Evolutionary conservation across 306 rosid genomes (phyloP).

Genomic region (Cucumis cinereus): DNA sequence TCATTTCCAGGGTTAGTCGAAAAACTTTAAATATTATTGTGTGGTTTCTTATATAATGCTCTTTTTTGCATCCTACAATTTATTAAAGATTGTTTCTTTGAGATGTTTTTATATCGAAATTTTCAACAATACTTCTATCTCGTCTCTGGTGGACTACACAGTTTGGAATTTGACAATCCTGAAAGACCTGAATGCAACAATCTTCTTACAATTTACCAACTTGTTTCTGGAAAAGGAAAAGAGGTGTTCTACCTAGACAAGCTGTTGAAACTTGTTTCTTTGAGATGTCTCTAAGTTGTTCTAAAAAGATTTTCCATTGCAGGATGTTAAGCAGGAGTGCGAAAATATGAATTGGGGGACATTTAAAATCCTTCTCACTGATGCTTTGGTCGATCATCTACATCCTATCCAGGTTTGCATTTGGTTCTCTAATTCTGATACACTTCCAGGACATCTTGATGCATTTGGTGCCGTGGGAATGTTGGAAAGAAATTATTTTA

Average conservation of each 20-base stretch:
- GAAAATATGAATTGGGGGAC: constrained; percentile 84
- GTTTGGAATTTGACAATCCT: constrained; percentile 79
- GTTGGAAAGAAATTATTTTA: not conserved
- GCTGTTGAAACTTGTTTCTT: not conserved
- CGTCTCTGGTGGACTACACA: constrained; percentile 26
- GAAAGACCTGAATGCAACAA: constrained; percentile 95
- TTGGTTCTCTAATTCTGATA: not conserved
- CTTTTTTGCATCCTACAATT: not conserved
- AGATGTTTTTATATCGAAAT: not conserved
- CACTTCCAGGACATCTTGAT: not conserved
- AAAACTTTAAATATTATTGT: not conserved
- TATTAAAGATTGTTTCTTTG: not conserved
- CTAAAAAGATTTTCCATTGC: constrained; percentile 11
- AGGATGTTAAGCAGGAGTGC: constrained; percentile 78
- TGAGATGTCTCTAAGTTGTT: not conserved
- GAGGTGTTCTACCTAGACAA: constrained; percentile 35
- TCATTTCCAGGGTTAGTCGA: constrained; percentile 60
- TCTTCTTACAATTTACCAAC: constrained; percentile 88
- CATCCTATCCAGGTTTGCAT: constrained; percentile 75
- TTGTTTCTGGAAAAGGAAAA: constrained; percentile 62
- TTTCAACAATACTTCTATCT: not conserved
- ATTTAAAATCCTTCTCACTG: constrained; percentile 59
- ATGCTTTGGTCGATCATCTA: constrained; percentile 70
- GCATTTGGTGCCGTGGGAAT: not conserved
- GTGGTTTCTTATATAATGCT: not conserved